A percentile compares a stretch with the other conserved stretches of the same genome.
These are phyloP conservation scores for Vitis hybrid DNA, from an alignment of 177 flowering plant species.

Conservation along the genomic window DNA sequence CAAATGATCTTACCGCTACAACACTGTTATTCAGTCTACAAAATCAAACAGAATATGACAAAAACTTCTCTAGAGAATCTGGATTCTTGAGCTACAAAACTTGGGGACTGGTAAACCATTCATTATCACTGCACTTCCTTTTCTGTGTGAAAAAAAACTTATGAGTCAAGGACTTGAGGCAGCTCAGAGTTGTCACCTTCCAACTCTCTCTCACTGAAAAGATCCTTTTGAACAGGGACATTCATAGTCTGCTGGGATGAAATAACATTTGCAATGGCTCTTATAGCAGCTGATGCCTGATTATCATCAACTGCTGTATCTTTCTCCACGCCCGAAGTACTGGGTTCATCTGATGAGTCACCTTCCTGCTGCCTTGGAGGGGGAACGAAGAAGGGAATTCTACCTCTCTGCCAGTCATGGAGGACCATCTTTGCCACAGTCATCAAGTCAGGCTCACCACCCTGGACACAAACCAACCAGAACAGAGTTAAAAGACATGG, in stretches of 20 bases:
- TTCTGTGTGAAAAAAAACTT: neutral
- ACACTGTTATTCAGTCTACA: too few species aligned
- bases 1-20: too few species aligned
- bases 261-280: constrained; percentile 73
- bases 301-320: constrained; percentile 36
- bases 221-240: constrained; percentile 77
- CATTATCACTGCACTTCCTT: too few species aligned
- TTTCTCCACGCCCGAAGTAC: constrained; percentile 18
- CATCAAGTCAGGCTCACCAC: constrained; percentile 88
- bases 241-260: constrained; percentile 71
- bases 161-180: constrained; percentile 4
- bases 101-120: too few species aligned
- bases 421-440: constrained; percentile 95
- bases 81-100: too few species aligned
- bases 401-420: constrained; percentile 98
- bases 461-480: constrained; percentile 39
- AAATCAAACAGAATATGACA: too few species aligned
- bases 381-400: constrained; percentile 83
- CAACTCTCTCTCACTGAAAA: constrained; percentile 50
- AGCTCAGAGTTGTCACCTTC: constrained; percentile 31
- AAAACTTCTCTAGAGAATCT: too few species aligned
- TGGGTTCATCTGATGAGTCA: constrained; percentile 32
- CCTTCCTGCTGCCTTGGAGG: constrained; percentile 59
- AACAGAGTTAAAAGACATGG: neutral
- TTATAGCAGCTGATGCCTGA: constrained; percentile 58